phyloP scores from a whole-genome alignment of 208 protist genomes.

The Acanthamoeba lenticulata region DNA sequence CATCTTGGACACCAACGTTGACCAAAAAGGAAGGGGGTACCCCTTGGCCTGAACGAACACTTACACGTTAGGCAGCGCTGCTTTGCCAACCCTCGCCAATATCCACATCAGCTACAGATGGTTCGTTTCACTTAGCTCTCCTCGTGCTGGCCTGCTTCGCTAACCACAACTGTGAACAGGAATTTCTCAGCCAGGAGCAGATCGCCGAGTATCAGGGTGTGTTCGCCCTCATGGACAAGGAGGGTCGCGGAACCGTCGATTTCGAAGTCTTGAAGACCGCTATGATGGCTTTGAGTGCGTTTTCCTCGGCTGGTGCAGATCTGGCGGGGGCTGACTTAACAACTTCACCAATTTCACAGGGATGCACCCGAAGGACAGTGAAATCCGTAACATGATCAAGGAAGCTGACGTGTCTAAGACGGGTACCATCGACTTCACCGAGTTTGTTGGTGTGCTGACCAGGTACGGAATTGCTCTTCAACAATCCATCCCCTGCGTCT shows the following conservation, averaged over 20 bases:
- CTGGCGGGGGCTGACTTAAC: not conserved
- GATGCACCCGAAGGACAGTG: slow-evolving; percentile 64
- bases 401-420: slow-evolving; percentile 65
- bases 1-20: too few species aligned
- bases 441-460: slow-evolving; percentile 38
- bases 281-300: slow-evolving; percentile 51
- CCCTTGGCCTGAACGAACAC: too few species aligned
- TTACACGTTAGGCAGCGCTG: too few species aligned
- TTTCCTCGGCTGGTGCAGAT: not conserved
- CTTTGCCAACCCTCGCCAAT: too few species aligned
- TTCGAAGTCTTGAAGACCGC: slow-evolving; percentile 39
- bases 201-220: slow-evolving; percentile 68
- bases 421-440: slow-evolving; percentile 62
- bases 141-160: not conserved
- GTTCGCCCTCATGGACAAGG: slow-evolving; percentile 63
- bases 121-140: not conserved
- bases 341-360: slow-evolving; percentile 52
- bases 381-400: slow-evolving; percentile 59
- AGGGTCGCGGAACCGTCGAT: slow-evolving; percentile 8
- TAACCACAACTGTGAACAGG: too few species aligned
- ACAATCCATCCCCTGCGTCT: not conserved
- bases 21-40: too few species aligned
- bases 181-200: slow-evolving; percentile 67
- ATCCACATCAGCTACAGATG: too few species aligned
- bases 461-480: not conserved